Evolutionary conservation across 2,329 filamentous ascomycete genomes (phyloP).

Genomic region (Ophiocordyceps robertsii): DNA sequence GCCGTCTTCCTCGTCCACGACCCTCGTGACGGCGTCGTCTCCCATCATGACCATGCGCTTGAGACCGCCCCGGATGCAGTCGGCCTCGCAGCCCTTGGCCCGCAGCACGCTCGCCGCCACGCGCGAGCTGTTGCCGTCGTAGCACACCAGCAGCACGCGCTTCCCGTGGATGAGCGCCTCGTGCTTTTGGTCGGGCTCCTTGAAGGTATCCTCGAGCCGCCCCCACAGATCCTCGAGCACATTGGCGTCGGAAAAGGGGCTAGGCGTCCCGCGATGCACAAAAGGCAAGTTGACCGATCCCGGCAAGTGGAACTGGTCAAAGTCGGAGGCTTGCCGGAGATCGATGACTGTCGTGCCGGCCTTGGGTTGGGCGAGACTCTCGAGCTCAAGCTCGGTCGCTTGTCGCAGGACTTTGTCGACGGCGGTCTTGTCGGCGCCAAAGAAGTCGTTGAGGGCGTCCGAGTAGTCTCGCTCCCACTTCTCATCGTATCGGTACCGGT

Average conservation of each 20-base stretch:
- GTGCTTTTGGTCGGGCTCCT: constrained; percentile 8
- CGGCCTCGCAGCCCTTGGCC: constrained; percentile 32
- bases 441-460: constrained; percentile 3
- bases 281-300: constrained; percentile 31
- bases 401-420: background rate
- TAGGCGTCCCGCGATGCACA: constrained; percentile 17
- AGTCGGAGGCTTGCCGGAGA: constrained; percentile 28
- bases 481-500: constrained; percentile 38
- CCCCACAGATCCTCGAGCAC: constrained; percentile 32
- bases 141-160: constrained; percentile 34
- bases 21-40: too few species aligned
- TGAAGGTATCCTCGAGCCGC: constrained; percentile 30
- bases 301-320: constrained; percentile 26
- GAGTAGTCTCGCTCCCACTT: constrained; percentile 30
- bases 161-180: constrained; percentile 13
- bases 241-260: constrained; percentile 31
- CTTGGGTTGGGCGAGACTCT: constrained; percentile 4
- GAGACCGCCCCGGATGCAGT: constrained; percentile 30
- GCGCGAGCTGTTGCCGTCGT: constrained; percentile 38
- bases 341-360: constrained; percentile 26
- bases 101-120: constrained; percentile 40
- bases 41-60: too few species aligned
- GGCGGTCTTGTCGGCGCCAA: constrained; percentile 2
- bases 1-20: background rate
- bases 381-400: background rate